Percentiles rank a stretch among this genome's conserved stretches.
Conservation (phyloP, 805 yeast species). For the Yarrowia hollandica region DNA sequence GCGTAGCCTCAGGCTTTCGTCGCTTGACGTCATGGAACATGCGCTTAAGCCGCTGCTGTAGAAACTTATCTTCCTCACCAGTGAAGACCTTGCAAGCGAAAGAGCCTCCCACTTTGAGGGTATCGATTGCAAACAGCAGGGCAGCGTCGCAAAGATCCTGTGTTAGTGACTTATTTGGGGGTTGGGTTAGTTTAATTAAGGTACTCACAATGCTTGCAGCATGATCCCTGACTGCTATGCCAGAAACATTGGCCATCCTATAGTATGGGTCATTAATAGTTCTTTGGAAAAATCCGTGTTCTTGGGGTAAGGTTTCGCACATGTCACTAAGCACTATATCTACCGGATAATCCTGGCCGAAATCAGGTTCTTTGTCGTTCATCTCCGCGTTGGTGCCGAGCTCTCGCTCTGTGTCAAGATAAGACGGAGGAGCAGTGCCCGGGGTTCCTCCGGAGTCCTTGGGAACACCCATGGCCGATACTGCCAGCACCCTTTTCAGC, state of each 20-base stretch:
- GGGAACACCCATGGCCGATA: slow-evolving; percentile 37
- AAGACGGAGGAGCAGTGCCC: slow-evolving; percentile 30
- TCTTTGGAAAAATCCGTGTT: slow-evolving; percentile 53
- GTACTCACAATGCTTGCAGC: slow-evolving; percentile 68
- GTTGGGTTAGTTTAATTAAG: too few species aligned
- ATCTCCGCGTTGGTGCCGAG: neutral
- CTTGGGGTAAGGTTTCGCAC: slow-evolving; percentile 63
- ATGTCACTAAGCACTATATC: slow-evolving; percentile 77
- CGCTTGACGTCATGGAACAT: slow-evolving; percentile 65
- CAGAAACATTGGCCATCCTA: slow-evolving; percentile 94
- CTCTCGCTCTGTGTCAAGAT: slow-evolving; percentile 39
- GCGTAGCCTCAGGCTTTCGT: slow-evolving; percentile 78
- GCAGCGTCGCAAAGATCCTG: slow-evolving; percentile 91
- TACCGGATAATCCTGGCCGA: slow-evolving; percentile 45
- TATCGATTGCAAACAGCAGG: slow-evolving; percentile 65
- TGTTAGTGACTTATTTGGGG: too few species aligned
- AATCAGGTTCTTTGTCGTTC: slow-evolving; percentile 27
- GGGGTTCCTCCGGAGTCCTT: slow-evolving; percentile 27
- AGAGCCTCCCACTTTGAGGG: slow-evolving; percentile 68
- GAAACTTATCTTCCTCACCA: slow-evolving; percentile 70
- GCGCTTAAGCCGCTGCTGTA: slow-evolving; percentile 58
- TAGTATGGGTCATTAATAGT: slow-evolving; percentile 75
- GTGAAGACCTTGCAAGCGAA: slow-evolving; percentile 82
- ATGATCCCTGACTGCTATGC: slow-evolving; percentile 79
- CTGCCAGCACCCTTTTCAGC: slow-evolving; percentile 36